These are phyloP conservation scores for Delitschia confertaspora DNA, from an alignment of 495 filamentous ascomycete species.

Conservation along the genomic window DNA sequence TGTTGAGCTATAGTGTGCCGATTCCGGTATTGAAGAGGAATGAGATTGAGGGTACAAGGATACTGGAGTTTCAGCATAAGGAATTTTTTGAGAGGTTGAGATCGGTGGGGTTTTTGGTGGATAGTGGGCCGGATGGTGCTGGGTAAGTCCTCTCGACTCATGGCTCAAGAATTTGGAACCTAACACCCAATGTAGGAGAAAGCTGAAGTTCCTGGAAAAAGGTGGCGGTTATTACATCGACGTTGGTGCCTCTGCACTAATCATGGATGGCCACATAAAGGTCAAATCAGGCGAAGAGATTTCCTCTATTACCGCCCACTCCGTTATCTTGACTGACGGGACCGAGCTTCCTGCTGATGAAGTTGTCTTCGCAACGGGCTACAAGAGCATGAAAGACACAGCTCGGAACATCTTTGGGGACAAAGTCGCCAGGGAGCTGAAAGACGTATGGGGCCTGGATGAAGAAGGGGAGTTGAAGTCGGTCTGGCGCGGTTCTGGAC, in stretches of 20 bases:
- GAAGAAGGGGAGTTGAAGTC: conserved; percentile 61
- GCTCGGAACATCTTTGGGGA: conserved; percentile 60
- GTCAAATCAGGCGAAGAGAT: conserved; percentile 66
- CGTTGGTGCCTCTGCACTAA: conserved; percentile 63
- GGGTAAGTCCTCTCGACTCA: too few species aligned
- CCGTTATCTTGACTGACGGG: conserved; percentile 59
- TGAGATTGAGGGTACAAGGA: conserved; percentile 35
- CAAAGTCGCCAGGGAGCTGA: conserved; percentile 53
- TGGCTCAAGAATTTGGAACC: too few species aligned
- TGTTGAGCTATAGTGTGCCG: conserved; percentile 31
- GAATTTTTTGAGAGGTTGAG: conserved; percentile 50
- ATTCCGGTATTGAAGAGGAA: conserved; percentile 1
- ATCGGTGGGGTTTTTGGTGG: conserved; percentile 59
- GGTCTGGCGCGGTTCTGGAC: conserved; percentile 64
- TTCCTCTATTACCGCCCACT: conserved; percentile 47
- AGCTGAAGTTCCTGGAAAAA: conserved; percentile 51
- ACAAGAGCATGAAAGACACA: conserved; percentile 65
- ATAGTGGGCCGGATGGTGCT: conserved; percentile 54
- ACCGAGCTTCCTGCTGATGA: conserved; percentile 63
- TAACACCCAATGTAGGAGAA: too few species aligned
- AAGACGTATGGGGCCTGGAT: conserved; percentile 65
- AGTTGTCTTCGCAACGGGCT: conserved; percentile 77
- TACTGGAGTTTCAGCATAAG: conserved; percentile 44
- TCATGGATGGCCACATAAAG: conserved; percentile 66
- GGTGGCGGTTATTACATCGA: conserved; percentile 43